Base-by-base conservation (phyloP, 179 eudicot genomes). In the Beta corolliflora region DNA sequence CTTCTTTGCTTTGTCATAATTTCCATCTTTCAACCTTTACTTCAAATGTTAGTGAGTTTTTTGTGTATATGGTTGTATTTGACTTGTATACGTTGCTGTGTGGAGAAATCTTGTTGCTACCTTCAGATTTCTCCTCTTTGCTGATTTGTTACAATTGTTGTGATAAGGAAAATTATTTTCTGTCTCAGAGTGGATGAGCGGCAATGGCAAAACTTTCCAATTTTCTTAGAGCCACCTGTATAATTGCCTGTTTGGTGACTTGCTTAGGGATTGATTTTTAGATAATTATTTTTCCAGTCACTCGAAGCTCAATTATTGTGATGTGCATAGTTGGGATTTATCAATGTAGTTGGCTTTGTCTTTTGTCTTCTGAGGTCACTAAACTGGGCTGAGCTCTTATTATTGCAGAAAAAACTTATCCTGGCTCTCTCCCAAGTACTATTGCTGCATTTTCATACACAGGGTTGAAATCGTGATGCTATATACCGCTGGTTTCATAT, bases 101-200 rank as follows among this genome's bases (percentile, higher is more conserved):
- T 64, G 69, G 41, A 64, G 44, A 64, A 25, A 64, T 64, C 41
- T 56, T 29, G 21, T 75, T 18, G 21, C 50, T 31, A 15, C 25
- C 3, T 55, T 15, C 0, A 31, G 36, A 18, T n/a, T 56, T 3
- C 48, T 50, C 1, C 60, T 21, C 23, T 71, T 53, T 9, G 18
- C 36, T 45, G 56, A 25, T 25, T 41, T 21, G n/a, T 0, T 56
- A 46, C 52, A n/a, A 31, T 54, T 69, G 65, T 53, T 69, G 36
- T 46, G 29, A 25, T 25, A 1, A 25, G 56, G 18, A 70, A 55
- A 56, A 50, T 56, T 79, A 69, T 9, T 56, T 67, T 78, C 41
- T 78, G 74, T 68, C 68, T 70, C 2, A 65, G 81, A 79, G 68
- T 36, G 75, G 67, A 56, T 55, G 60, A 79, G 81, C 76, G 44